Base-by-base conservation (phyloP, 176 grass and related monocot genomes). In the Themeda triandra region DNA sequence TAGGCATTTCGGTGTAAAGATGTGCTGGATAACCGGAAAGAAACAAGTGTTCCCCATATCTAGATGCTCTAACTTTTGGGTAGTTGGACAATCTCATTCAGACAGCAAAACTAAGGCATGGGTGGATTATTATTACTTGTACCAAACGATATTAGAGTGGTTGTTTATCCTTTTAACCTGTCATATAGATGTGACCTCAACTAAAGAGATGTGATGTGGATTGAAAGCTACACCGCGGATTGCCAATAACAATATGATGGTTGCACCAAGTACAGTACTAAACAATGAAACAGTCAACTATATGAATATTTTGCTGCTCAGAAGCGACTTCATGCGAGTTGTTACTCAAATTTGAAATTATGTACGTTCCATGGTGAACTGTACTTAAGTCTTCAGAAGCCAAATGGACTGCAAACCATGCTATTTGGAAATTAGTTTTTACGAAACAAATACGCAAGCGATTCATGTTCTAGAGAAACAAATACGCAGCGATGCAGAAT, bases 61-160 rank as follows among this genome's bases (percentile, higher is more conserved):
- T 92, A 88, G 79, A 92, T 70, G 66, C 21, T 68, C 49, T 42
- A 67, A 71, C 80, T 71, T 83, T 88, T 32, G 0, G 64, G 71
- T 88, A 37, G 85, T 66, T 88, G 63, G 73, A 3, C 60, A 67
- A 80, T 86, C 75, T 84, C 69, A 72, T 83, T 79, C 86, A 75
- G 62, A n/a, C 27, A 54, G 41, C 27, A 82, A 86, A 77, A 70
- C 12, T 69, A 29, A 73, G 63, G 23, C 59, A 60, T 74, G 8
- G 37, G 1, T 58, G 58, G 46, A 42, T 39, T 59, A 86, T 48
- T 31, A 83, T 72, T 48, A 63, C 45, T 83, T 79, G 18, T 58
- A 48, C 48, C 30, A 69, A 25, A 64, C 8, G 63, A 82, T 14
- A 71, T 37, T 42, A 40, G 15, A 13, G 56, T 46, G 66, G 28